Evolutionary conservation across 192 early-diverging fungal genomes (phyloP).

Genomic region (Backusella circina): DNA sequence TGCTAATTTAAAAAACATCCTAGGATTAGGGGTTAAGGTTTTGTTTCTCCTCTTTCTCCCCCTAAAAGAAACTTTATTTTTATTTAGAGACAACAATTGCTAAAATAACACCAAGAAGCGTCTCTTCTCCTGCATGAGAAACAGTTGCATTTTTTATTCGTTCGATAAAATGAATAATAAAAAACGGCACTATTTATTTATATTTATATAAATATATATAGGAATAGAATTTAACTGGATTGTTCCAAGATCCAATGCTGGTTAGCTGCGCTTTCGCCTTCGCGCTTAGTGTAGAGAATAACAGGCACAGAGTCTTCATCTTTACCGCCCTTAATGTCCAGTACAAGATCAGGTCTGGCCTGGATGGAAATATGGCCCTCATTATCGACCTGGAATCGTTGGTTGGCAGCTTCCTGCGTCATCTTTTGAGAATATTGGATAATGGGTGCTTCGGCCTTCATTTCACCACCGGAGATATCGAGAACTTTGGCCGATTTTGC

Average conservation of each 20-base stretch:
- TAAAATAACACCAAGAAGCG: background rate
- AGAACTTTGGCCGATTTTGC: conserved; percentile 22
- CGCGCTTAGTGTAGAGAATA: conserved; percentile 15
- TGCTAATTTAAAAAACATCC: too few species aligned
- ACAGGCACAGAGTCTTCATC: conserved; percentile 8
- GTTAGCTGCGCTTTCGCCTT: conserved; percentile 19
- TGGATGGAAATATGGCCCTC: conserved; percentile 18
- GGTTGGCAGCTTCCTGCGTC: conserved; percentile 16
- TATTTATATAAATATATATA: background rate
- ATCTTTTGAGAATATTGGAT: conserved; percentile 17
- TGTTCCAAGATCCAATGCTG: conserved; percentile 16
- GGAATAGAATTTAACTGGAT: background rate
- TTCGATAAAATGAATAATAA: background rate
- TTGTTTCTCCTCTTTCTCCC: background rate
- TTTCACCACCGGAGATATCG: conserved; percentile 20
- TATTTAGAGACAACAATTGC: background rate
- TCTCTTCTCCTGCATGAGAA: background rate
- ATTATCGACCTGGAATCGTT: conserved; percentile 17
- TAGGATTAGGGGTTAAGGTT: too few species aligned
- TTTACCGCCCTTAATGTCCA: conserved; percentile 18
- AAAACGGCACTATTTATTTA: background rate
- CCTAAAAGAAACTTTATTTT: background rate
- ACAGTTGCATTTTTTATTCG: background rate
- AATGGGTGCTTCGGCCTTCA: background rate
- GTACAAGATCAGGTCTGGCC: conserved; percentile 14